A percentile compares a stretch with the other conserved stretches of the same genome.
Conservation (phyloP, 805 yeast genomes). For the Wickerhamomyces hampshirensis region DNA sequence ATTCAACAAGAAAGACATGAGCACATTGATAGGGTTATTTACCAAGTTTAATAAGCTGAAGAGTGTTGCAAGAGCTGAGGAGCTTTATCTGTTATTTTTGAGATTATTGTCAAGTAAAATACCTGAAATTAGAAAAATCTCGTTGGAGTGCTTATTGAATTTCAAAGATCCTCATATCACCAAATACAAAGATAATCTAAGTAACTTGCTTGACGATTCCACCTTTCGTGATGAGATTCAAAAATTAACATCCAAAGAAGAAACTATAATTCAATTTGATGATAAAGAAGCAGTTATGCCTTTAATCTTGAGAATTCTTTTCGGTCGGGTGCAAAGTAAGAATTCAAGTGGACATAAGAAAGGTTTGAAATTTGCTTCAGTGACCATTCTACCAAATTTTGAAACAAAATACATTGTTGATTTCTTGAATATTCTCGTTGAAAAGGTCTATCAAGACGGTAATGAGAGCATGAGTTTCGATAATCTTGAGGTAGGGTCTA, state of each 20-base stretch:
- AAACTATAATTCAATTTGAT: constrained; percentile 49
- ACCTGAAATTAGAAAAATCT: constrained; percentile 61
- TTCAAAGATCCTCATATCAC: constrained; percentile 53
- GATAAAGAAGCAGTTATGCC: constrained; percentile 67
- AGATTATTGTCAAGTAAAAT: constrained; percentile 57
- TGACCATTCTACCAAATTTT: constrained; percentile 57
- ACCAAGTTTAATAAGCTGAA: constrained; percentile 60
- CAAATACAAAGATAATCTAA: constrained; percentile 69
- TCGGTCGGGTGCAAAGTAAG: constrained; percentile 75
- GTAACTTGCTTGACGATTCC: constrained; percentile 74
- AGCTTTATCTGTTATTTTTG: constrained; percentile 49
- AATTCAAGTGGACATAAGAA: constrained; percentile 60
- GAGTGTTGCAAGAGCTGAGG: constrained; percentile 45
- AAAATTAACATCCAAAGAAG: constrained; percentile 50
- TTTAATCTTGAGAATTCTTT: constrained; percentile 67
- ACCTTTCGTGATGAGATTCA: constrained; percentile 82
- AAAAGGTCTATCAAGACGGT: constrained; percentile 39
- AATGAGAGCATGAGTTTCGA: constrained; percentile 16
- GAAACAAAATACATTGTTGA: constrained; percentile 44
- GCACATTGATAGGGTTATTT: constrained; percentile 55
- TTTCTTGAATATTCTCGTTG: constrained; percentile 61
- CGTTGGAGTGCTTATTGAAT: constrained; percentile 64
- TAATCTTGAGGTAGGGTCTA: constrained; percentile 18
- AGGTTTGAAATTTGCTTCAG: constrained; percentile 67
- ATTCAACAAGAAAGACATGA: constrained; percentile 51